Evolutionary conservation across 495 filamentous ascomycete species (phyloP).

Genomic region (Hypoxylon lenormandii): DNA sequence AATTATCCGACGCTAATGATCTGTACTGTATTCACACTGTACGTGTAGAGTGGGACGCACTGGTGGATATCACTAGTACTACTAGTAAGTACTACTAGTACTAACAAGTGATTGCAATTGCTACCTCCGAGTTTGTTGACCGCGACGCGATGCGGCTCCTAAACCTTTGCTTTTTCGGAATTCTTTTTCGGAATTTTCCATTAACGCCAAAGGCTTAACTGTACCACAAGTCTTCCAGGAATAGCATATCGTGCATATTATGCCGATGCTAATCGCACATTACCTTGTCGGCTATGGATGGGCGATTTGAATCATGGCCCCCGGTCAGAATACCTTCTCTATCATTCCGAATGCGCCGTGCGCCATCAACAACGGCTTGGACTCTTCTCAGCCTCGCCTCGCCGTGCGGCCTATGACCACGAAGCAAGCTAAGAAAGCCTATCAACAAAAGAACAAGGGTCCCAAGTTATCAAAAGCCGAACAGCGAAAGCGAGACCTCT

Average conservation of each 20-base stretch:
- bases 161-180: too few relatives aligned
- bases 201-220: neutral
- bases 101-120: too few relatives aligned
- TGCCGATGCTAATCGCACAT: constrained; percentile 24
- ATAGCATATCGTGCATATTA: constrained; percentile 14
- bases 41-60: constrained; percentile 31
- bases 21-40: constrained; percentile 5
- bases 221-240: too few relatives aligned
- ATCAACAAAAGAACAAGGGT: constrained; percentile 48
- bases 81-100: too few relatives aligned
- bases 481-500: constrained; percentile 54
- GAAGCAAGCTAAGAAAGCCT: constrained; percentile 59
- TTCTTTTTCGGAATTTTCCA: constrained; percentile 3
- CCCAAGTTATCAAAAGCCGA: constrained; percentile 58
- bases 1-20: neutral
- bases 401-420: constrained; percentile 59
- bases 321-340: constrained; percentile 51
- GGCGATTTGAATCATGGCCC: constrained; percentile 35
- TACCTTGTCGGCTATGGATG: constrained; percentile 16
- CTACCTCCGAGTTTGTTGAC: neutral
- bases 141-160: constrained; percentile 11
- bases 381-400: constrained; percentile 12
- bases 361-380: constrained; percentile 39
- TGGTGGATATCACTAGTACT: neutral
- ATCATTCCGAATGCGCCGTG: constrained; percentile 48